A percentile compares a stretch with the other conserved stretches of the same genome.
These are phyloP conservation scores for Arthrobotrys entomopaga DNA, from an alignment of 2,329 filamentous ascomycete species.

Conservation along the genomic window DNA sequence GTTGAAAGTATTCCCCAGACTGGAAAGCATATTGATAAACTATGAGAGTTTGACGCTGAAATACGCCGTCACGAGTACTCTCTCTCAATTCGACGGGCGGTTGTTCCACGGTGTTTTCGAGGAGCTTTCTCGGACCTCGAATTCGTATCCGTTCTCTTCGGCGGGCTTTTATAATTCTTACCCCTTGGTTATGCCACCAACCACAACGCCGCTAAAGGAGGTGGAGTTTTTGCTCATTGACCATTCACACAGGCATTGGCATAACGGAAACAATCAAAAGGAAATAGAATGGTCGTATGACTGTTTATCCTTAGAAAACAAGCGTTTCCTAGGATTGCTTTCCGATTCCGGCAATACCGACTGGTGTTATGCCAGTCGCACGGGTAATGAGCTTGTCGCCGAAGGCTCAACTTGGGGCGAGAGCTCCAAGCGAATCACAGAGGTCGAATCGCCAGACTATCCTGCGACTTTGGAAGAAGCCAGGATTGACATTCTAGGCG, in stretches of 20 bases:
- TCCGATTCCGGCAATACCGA: neutral
- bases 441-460: neutral
- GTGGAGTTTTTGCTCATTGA: conserved; percentile 23
- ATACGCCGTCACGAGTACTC: neutral
- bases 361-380: neutral
- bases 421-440: neutral
- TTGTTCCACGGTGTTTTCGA: conserved; percentile 11
- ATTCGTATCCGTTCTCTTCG: neutral
- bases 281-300: conserved; percentile 13
- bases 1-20: conserved; percentile 10
- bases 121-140: neutral
- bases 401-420: neutral
- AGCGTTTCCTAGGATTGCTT: conserved; percentile 1
- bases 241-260: neutral
- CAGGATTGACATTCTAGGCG: conserved; percentile 13
- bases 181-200: too few species aligned
- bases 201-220: neutral
- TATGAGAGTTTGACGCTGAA: conserved; percentile 15
- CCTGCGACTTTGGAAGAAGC: conserved; percentile 2
- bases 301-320: conserved; percentile 20
- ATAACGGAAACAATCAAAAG: neutral
- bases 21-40: conserved; percentile 20
- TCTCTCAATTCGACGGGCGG: neutral
- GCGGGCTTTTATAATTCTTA: too few species aligned
- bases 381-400: too few species aligned